Percentiles rank a stretch among this genome's conserved stretches.
These are phyloP conservation scores for Cladosporium sp. DNA, from an alignment of 2,329 filamentous ascomycete species.

Conservation along the genomic window DNA sequence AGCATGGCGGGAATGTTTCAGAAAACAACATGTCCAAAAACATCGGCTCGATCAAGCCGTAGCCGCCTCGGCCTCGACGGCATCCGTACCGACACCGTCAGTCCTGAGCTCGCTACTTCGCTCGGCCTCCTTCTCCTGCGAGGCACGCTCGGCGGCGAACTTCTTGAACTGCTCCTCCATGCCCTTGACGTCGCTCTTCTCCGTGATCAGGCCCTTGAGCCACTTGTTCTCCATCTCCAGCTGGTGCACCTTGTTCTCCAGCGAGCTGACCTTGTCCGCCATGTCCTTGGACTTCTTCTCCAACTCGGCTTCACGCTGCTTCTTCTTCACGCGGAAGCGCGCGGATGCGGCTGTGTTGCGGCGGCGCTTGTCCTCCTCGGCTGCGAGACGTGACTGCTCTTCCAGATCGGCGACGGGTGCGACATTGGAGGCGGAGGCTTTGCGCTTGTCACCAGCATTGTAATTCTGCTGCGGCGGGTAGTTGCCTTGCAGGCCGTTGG, in stretches of 20 bases:
- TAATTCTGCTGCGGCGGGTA: conserved; percentile 22
- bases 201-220: conserved; percentile 47
- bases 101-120: conserved; percentile 25
- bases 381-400: conserved; percentile 41
- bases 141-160: conserved; percentile 9
- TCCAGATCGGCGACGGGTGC: conserved; percentile 35
- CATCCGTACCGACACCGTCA: conserved; percentile 27
- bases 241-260: conserved; percentile 43
- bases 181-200: conserved; percentile 37
- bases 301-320: conserved; percentile 47
- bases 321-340: conserved; percentile 51
- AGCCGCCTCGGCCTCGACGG: conserved; percentile 9
- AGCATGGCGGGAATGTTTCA: not conserved
- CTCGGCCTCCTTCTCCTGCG: conserved; percentile 21
- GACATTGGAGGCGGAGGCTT: conserved; percentile 32
- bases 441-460: conserved; percentile 40
- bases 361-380: conserved; percentile 49
- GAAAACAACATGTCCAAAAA: not conserved
- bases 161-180: conserved; percentile 18
- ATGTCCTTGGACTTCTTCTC: conserved; percentile 48
- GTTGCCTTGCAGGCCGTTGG: conserved; percentile 22
- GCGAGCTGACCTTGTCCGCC: conserved; percentile 39
- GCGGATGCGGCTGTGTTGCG: conserved; percentile 49
- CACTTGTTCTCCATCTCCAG: conserved; percentile 49
- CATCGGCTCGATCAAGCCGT: not conserved